Conservation (phyloP, 345 rosid genomes). For the Citropsis articulata region DNA sequence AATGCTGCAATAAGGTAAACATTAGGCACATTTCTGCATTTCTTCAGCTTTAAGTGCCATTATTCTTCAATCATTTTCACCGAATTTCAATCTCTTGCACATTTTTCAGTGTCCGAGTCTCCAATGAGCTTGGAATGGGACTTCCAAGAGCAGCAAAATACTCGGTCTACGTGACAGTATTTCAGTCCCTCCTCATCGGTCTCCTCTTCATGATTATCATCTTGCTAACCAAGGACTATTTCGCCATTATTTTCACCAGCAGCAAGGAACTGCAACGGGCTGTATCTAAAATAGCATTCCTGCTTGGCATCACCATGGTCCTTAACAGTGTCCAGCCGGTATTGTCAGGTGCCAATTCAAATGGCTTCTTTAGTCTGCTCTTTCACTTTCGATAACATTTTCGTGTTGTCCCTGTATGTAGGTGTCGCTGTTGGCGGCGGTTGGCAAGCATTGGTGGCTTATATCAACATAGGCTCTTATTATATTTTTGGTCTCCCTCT, state of each 20-base stretch:
- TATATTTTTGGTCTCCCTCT: constrained; percentile 75
- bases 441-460: constrained; percentile 87
- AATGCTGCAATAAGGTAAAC: constrained; percentile 68
- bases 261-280: constrained; percentile 48
- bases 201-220: constrained; percentile 56
- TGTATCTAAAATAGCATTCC: constrained; percentile 55
- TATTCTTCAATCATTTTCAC: neutral
- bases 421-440: constrained; percentile 92
- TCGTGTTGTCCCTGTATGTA: constrained; percentile 17
- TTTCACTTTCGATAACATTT: neutral
- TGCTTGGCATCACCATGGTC: constrained; percentile 78
- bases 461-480: constrained; percentile 66
- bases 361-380: neutral
- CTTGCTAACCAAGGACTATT: constrained; percentile 48
- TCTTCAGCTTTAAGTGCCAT: neutral
- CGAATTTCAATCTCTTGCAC: too few relatives aligned
- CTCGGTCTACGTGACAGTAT: constrained; percentile 50
- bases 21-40: neutral
- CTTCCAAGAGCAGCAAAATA: constrained; percentile 73
- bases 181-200: constrained; percentile 60
- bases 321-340: constrained; percentile 86
- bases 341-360: constrained; percentile 49
- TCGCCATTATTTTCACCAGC: constrained; percentile 59
- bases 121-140: constrained; percentile 77
- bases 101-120: constrained; percentile 59